phyloP scores from a whole-genome alignment of 1,284 basidiomycete genomes.

The Boletellus deceptivus region DNA sequence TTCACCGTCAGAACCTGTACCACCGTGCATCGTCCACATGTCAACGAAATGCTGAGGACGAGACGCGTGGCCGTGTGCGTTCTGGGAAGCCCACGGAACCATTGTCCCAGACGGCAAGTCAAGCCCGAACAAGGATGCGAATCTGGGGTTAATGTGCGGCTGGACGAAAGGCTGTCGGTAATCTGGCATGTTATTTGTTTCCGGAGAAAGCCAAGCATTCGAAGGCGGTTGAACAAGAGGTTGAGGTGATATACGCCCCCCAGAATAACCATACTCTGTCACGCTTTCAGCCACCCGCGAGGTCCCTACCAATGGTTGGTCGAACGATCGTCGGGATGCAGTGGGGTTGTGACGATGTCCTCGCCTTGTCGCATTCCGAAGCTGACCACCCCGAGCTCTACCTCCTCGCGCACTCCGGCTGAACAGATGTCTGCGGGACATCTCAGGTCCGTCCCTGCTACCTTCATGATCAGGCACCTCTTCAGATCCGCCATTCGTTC shows the following conservation, averaged over 20 bases:
- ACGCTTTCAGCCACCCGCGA: conserved; percentile 47
- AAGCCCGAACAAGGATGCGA: conserved; percentile 56
- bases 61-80: conserved; percentile 9
- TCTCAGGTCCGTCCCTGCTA: conserved; percentile 1
- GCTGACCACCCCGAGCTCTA: conserved; percentile 16
- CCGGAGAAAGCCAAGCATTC: conserved; percentile 18
- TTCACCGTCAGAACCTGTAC: conserved; percentile 14
- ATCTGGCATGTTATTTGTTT: conserved; percentile 12
- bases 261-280: conserved; percentile 42
- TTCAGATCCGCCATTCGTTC: conserved; percentile 1
- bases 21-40: conserved; percentile 31
- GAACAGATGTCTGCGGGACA: conserved; percentile 36
- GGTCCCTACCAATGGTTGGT: conserved; percentile 43
- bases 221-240: conserved; percentile 13
- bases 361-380: conserved; percentile 16
- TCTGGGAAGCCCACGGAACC: conserved; percentile 17
- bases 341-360: conserved; percentile 9
- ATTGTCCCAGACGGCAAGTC: conserved; percentile 28
- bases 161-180: conserved; percentile 53
- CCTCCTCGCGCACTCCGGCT: conserved; percentile 29
- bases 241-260: conserved; percentile 24
- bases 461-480: conserved; percentile 29
- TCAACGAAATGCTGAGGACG: conserved; percentile 24
- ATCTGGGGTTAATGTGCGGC: conserved; percentile 81
- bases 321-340: conserved; percentile 25